A percentile compares a stretch with the other conserved stretches of the same genome.
Evolutionary conservation across 768 basidiomycete species (phyloP).

Genomic region (Boletus tylopilopsis): DNA sequence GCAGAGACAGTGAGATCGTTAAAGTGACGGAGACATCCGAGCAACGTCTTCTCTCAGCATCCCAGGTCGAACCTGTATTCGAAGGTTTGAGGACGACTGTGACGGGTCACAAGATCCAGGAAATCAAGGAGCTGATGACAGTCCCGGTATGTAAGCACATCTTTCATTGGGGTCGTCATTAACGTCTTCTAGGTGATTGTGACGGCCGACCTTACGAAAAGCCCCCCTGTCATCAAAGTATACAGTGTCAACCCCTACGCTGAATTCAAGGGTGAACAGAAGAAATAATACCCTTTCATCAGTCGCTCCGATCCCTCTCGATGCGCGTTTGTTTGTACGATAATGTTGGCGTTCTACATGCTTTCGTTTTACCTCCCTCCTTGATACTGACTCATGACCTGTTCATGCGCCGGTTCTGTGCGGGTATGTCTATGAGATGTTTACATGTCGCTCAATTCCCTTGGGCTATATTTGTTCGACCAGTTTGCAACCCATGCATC

Average conservation of each 20-base stretch:
- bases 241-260: constrained; percentile 94
- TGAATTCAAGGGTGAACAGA: constrained; percentile 38
- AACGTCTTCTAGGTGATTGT: constrained; percentile 70
- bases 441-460: constrained; percentile 21
- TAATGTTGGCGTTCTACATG: constrained; percentile 28
- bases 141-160: constrained; percentile 66
- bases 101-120: constrained; percentile 92
- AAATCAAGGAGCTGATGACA: constrained; percentile 89
- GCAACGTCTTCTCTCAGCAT: constrained; percentile 75
- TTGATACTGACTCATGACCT: constrained; percentile 29
- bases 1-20: constrained; percentile 43
- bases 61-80: constrained; percentile 73
- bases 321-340: constrained; percentile 27
- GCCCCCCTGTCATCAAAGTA: constrained; percentile 95
- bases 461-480: constrained; percentile 12
- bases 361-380: constrained; percentile 30
- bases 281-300: constrained; percentile 30
- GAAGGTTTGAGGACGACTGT: constrained; percentile 73
- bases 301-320: constrained; percentile 4
- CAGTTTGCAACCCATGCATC: constrained; percentile 13
- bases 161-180: background rate
- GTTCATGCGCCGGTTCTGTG: constrained; percentile 29
- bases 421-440: constrained; percentile 27
- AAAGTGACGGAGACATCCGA: constrained; percentile 59
- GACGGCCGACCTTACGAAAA: constrained; percentile 92